phyloP scores from a whole-genome alignment of 371 early-diverging fungal species.

The Actinomucor elegans region DNA sequence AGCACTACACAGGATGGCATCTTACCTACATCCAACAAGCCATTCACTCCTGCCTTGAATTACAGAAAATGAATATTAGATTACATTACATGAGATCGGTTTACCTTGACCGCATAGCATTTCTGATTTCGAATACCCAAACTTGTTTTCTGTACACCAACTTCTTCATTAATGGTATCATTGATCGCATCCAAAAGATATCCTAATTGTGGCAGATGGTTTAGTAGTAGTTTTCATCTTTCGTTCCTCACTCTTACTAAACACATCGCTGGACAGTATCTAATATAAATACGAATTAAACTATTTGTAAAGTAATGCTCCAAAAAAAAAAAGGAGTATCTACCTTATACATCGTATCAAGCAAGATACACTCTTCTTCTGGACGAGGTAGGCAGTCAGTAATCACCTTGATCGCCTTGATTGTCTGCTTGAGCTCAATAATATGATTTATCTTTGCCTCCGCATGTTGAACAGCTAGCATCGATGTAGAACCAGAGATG shows the following conservation, averaged over 20 bases:
- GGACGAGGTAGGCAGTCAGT: conserved; percentile 23
- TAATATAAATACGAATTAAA: background rate
- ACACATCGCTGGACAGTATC: conserved; percentile 25
- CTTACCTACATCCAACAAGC: conserved; percentile 87
- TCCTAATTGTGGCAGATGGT: conserved; percentile 19
- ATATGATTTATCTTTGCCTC: conserved; percentile 76
- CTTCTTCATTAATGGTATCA: conserved; percentile 64
- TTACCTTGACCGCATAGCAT: conserved; percentile 78
- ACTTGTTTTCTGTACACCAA: conserved; percentile 67
- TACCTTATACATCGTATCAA: conserved; percentile 18
- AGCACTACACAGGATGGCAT: background rate
- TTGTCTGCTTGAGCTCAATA: conserved; percentile 65
- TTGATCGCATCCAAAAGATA: conserved; percentile 46
- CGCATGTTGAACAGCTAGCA: conserved; percentile 47
- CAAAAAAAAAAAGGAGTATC: background rate
- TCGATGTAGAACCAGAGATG: conserved; percentile 26
- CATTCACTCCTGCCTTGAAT: conserved; percentile 75
- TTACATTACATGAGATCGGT: background rate
- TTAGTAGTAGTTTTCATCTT: background rate
- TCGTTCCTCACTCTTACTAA: conserved; percentile 12
- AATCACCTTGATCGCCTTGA: conserved; percentile 46
- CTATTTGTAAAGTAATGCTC: background rate
- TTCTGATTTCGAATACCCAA: conserved; percentile 82
- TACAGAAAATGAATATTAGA: background rate
- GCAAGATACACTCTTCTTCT: background rate